A percentile compares a stretch with the other conserved stretches of the same genome.
Conservation (phyloP, 225 moss, liverwort and hornwort species). For the Antitrichia curtipendula region DNA sequence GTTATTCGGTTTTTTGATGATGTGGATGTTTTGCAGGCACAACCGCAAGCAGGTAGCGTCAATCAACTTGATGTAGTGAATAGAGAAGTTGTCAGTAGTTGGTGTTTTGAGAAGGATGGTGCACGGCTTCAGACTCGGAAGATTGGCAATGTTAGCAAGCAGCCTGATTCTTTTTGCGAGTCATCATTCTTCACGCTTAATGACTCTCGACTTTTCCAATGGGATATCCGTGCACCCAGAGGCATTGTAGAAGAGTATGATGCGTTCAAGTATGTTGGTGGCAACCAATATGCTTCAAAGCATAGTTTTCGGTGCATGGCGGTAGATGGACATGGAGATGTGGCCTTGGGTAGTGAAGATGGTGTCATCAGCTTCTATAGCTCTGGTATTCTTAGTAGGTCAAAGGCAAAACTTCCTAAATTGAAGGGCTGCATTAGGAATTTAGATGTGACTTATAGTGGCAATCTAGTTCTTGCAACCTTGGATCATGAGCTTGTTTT, state of each 20-base stretch:
- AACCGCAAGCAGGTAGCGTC: background rate
- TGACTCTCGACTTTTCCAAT: background rate
- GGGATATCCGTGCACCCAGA: background rate
- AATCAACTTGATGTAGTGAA: background rate
- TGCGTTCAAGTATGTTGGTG: background rate
- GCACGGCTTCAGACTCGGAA: background rate
- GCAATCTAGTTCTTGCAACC: background rate
- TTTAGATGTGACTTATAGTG: background rate
- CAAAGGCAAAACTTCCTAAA: background rate
- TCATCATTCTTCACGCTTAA: background rate
- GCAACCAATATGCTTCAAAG: background rate
- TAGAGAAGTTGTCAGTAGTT: background rate
- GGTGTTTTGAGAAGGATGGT: background rate
- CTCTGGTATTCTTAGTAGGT: background rate
- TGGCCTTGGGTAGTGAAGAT: background rate
- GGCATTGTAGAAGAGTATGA: background rate
- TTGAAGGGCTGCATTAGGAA: background rate
- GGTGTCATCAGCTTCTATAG: background rate
- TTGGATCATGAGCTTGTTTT: background rate
- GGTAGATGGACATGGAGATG: background rate
- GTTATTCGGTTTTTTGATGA: too few species aligned
- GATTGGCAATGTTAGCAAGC: background rate
- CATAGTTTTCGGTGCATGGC: background rate
- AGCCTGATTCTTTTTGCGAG: background rate
- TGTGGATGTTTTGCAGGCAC: too few species aligned